Evolutionary conservation across 306 rosid species (phyloP), one percentile per base, ranked within the genome.

Genomic region (Cucurbita argyrosperma): DNA sequence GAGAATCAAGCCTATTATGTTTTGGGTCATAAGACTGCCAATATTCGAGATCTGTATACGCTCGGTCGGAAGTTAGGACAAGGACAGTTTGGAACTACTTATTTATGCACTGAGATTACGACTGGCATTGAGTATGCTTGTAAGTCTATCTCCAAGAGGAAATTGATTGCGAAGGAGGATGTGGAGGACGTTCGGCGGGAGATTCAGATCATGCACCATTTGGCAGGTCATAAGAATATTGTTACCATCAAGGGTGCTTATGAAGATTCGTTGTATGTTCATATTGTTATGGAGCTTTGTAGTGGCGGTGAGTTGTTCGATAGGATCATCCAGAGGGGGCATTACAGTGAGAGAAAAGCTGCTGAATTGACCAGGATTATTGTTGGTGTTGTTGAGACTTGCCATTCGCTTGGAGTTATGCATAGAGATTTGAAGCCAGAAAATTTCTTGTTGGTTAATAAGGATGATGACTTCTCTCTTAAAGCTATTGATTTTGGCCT

Each of bases 401-500:
- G 93, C 42, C 93, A 88, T 80, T 88, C 93, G 18, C 93, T 88
- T 21, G 93, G 93, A 18, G 93, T 88, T 75, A 88, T 88, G 93
- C 93, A 88, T 42, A 81, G 93, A 81, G 93, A 88, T 83, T 85
- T 88, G 80, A 88, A 88, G 83, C 93, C 93, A 57, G 93, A 88
- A 72, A 88, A 88, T 80, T 88, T 88, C 80, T 64, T 88, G 76
- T 81, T 88, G 86, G 93, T 88, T 75, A 84, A 88, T 78, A 88
- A 86, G 68, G 93, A 88, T 50, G 89, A 88, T 81, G 90, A 86
- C 83, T 86, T 88, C 85, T 88, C 93, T 72, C 93, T 88, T 63
- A 88, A 88, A 84, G 93, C 93, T 38, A 88, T 88, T 80, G 93
- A 88, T 78, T 88, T 88, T 76, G 93, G 93, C 76, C 93, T 88